Evolutionary conservation across 2,329 filamentous ascomycete genomes (phyloP).

Genomic region (Fulvia fulva): DNA sequence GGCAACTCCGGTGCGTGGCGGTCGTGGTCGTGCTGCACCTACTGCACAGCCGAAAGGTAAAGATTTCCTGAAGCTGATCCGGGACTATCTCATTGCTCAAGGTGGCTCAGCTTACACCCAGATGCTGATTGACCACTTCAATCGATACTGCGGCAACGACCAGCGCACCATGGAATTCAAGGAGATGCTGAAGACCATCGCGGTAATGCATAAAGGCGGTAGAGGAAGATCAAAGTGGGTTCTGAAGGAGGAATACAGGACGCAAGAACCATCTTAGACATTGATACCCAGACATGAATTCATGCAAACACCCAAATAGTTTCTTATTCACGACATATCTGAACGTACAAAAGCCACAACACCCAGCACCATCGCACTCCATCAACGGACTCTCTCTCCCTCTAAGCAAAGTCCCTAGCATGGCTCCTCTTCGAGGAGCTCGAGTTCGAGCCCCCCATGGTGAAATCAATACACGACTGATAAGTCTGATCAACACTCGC

Average conservation of each 20-base stretch:
- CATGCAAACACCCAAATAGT: too few relatives aligned
- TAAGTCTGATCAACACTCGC: conserved; percentile 57
- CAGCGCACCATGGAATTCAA: conserved; percentile 76
- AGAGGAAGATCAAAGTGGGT: conserved; percentile 54
- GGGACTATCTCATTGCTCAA: conserved; percentile 71
- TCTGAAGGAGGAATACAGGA: conserved; percentile 53
- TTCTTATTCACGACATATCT: too few relatives aligned
- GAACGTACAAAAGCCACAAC: too few relatives aligned
- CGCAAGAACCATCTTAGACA: neutral
- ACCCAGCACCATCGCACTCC: too few relatives aligned
- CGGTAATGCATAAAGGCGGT: conserved; percentile 59
- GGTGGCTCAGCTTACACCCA: conserved; percentile 77
- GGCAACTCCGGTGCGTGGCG: conserved; percentile 20
- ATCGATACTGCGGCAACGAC: conserved; percentile 67
- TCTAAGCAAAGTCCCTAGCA: conserved; percentile 5
- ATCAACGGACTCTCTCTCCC: neutral
- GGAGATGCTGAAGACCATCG: conserved; percentile 71
- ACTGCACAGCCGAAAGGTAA: conserved; percentile 35
- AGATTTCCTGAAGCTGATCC: conserved; percentile 56
- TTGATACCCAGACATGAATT: neutral
- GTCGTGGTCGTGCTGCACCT: conserved; percentile 3
- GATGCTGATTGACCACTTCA: conserved; percentile 86
- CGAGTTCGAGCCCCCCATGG: conserved; percentile 34
- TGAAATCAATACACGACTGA: conserved; percentile 60
- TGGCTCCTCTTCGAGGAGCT: conserved; percentile 14